Conservation (phyloP, 1,284 basidiomycete genomes). For the Mycena citricolor region DNA sequence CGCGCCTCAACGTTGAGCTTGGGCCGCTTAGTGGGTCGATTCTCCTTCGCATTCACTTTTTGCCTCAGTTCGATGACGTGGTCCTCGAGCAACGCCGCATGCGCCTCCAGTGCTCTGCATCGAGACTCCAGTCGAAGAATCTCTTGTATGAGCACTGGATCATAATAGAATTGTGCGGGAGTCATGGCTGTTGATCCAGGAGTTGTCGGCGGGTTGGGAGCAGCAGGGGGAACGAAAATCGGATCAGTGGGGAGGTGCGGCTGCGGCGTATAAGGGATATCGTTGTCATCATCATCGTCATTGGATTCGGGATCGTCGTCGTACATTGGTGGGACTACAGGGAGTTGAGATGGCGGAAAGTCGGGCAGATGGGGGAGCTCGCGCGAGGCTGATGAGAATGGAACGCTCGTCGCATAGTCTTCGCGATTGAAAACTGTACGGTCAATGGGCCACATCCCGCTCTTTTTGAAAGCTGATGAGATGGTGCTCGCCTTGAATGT, state of each 20-base stretch:
- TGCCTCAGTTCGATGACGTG: conserved; percentile 1
- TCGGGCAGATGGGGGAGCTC: neutral
- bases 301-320: too few relatives aligned
- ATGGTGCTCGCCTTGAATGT: conserved; percentile 28
- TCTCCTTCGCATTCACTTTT: conserved; percentile 1
- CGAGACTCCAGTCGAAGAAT: neutral
- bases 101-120: neutral
- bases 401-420: conserved; percentile 3
- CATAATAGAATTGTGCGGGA: too few relatives aligned
- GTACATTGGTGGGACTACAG: too few relatives aligned
- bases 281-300: too few relatives aligned
- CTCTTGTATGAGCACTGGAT: too few relatives aligned
- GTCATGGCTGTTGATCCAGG: too few relatives aligned
- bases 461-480: conserved; percentile 26
- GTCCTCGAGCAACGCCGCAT: neutral
- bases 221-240: too few relatives aligned
- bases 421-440: neutral
- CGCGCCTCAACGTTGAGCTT: conserved; percentile 14
- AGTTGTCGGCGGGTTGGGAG: too few relatives aligned
- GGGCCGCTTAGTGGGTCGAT: neutral
- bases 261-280: too few relatives aligned
- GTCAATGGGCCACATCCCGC: conserved; percentile 21
- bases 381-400: neutral
- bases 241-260: too few relatives aligned
- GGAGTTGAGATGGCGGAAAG: too few relatives aligned